These are phyloP conservation scores for Acer yangbiense DNA, from an alignment of 345 rosid genomes.

Conservation along the genomic window DNA sequence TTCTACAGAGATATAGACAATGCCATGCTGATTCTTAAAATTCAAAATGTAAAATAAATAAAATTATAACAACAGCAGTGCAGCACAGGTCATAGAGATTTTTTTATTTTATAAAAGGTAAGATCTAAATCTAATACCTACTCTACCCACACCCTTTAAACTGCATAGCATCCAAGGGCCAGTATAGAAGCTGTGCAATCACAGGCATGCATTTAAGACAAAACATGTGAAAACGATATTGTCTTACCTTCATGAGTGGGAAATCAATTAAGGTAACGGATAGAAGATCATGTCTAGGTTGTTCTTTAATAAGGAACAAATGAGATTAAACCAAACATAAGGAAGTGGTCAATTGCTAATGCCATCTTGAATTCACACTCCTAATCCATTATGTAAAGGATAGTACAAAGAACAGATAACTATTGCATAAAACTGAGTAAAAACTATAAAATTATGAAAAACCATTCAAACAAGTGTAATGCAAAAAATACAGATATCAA, in stretches of 20 bases:
- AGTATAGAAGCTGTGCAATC: background rate
- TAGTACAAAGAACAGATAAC: no score
- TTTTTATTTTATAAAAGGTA: background rate
- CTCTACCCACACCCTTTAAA: background rate
- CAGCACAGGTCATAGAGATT: background rate
- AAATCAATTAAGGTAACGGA: background rate
- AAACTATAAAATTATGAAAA: background rate
- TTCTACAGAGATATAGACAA: background rate
- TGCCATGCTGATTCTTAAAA: background rate
- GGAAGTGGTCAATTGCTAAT: no score
- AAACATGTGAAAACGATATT: background rate
- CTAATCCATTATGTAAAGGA: no score
- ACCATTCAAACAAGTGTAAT: background rate
- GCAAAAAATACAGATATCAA: background rate
- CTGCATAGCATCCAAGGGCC: background rate
- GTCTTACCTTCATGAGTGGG: background rate
- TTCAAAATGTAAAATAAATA: background rate
- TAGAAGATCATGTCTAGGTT: background rate
- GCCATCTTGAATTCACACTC: no score
- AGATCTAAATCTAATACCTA: background rate
- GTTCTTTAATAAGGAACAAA: no score
- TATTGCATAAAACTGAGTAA: no score
- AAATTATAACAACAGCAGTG: background rate
- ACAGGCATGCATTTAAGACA: background rate
- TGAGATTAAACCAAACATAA: no score